These are phyloP conservation scores for Calonectria honghensis DNA, from an alignment of 2,329 filamentous ascomycete genomes.

Conservation along the genomic window DNA sequence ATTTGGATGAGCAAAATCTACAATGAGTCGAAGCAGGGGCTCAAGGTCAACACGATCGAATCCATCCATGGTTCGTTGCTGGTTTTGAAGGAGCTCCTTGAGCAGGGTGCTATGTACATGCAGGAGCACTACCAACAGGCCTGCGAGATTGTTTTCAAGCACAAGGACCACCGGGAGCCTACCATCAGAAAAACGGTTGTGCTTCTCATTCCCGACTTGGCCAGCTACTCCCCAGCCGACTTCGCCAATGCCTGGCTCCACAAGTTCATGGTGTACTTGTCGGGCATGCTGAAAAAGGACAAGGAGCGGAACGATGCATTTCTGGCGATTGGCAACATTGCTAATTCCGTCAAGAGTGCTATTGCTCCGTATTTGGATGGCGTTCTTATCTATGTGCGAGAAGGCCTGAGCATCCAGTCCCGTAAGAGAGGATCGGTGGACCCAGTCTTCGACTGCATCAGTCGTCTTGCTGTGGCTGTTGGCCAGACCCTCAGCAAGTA, in stretches of 20 bases:
- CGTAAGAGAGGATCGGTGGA: constrained; percentile 78
- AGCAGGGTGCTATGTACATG: constrained; percentile 99
- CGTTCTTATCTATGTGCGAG: constrained; percentile 93
- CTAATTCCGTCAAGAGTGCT: constrained; percentile 95
- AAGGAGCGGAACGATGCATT: constrained; percentile 97
- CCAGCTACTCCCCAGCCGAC: constrained; percentile 92
- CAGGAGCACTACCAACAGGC: constrained; percentile 93
- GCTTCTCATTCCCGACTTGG: constrained; percentile 91
- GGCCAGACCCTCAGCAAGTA: constrained; percentile 98
- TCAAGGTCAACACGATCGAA: constrained; percentile 88
- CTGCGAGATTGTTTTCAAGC: constrained; percentile 93
- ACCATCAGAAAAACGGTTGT: constrained; percentile 94
- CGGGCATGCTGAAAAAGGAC: constrained; percentile 94
- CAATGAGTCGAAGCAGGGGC: constrained; percentile 86
- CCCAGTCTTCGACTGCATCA: constrained; percentile 98
- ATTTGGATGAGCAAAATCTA: constrained; percentile 95
- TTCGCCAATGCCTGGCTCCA: constrained; percentile 93
- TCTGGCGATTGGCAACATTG: constrained; percentile 95
- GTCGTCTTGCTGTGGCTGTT: constrained; percentile 94
- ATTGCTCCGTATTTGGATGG: constrained; percentile 97
- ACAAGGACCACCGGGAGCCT: constrained; percentile 93
- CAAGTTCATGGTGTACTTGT: constrained; percentile 97
- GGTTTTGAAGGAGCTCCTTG: constrained; percentile 92
- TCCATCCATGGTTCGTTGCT: constrained; percentile 95
- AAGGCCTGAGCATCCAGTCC: constrained; percentile 89